These are phyloP conservation scores for Pleoardoris graminearum DNA, from an alignment of 2,329 filamentous ascomycete genomes.

Conservation along the genomic window DNA sequence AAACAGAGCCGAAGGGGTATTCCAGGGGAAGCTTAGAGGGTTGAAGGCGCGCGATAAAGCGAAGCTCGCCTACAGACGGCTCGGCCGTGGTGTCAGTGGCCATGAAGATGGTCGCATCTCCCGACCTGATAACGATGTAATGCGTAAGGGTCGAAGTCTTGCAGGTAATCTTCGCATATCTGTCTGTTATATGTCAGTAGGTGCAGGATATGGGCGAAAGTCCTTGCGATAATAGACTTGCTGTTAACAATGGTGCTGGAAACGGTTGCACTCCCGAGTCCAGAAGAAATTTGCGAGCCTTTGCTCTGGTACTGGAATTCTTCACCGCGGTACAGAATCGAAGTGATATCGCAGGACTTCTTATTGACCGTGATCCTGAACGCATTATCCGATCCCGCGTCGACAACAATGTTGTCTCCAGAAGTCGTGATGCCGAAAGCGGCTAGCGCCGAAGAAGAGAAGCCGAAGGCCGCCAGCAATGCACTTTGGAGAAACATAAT, in stretches of 20 bases:
- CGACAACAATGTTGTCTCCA: conserved; percentile 36
- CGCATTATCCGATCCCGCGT: conserved; percentile 38
- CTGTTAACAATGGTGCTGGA: conserved; percentile 45
- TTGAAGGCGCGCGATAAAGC: conserved; percentile 66
- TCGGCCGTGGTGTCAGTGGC: conserved; percentile 62
- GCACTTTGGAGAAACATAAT: conserved; percentile 32
- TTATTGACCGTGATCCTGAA: conserved; percentile 43
- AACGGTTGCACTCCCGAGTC: conserved; percentile 62
- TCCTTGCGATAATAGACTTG: no score
- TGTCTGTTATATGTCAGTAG: conserved; percentile 16
- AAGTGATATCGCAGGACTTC: conserved; percentile 65
- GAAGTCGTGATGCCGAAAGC: conserved; percentile 43
- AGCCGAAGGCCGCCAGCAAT: conserved; percentile 30
- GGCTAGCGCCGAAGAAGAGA: conserved; percentile 33
- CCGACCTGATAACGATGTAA: conserved; percentile 64
- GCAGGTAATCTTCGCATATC: conserved; percentile 65
- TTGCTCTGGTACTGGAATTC: conserved; percentile 61
- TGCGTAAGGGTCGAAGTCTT: conserved; percentile 64
- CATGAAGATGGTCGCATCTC: conserved; percentile 60
- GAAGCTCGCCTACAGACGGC: conserved; percentile 55
- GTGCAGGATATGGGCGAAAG: neutral
- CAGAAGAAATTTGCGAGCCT: conserved; percentile 62
- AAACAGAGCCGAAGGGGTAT: conserved; percentile 50
- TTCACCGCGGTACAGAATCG: conserved; percentile 61
- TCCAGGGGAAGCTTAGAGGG: conserved; percentile 44